These are phyloP conservation scores for Vaccinium vitisidaea DNA, from an alignment of 148 eudicot species.

Conservation along the genomic window DNA sequence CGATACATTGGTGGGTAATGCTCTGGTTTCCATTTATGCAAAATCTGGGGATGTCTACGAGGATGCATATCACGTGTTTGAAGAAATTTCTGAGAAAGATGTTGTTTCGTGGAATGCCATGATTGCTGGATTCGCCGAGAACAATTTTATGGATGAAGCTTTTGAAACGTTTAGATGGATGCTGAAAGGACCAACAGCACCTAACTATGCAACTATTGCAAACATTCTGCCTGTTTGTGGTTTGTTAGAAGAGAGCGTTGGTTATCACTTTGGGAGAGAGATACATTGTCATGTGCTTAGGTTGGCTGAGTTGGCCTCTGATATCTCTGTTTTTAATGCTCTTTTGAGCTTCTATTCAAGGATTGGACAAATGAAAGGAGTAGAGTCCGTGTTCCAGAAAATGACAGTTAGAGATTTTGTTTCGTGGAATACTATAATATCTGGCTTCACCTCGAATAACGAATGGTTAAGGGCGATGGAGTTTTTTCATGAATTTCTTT, in stretches of 20 bases:
- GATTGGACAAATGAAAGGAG: conserved; percentile 37
- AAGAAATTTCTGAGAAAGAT: conserved; percentile 52
- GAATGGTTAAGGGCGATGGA: conserved; percentile 48
- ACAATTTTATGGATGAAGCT: conserved; percentile 45
- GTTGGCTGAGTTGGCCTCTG: conserved; percentile 36
- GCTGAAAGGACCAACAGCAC: conserved; percentile 39
- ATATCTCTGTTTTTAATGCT: conserved; percentile 49
- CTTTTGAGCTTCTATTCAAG: conserved; percentile 62
- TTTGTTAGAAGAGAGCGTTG: conserved; percentile 31
- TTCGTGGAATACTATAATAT: conserved; percentile 75
- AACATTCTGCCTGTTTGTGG: conserved; percentile 58
- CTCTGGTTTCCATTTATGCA: conserved; percentile 73
- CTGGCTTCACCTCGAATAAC: conserved; percentile 53
- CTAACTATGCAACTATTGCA: conserved; percentile 67
- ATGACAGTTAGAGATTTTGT: conserved; percentile 55
- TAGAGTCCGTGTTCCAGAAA: conserved; percentile 44
- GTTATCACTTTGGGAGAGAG: conserved; percentile 33
- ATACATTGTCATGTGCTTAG: conserved; percentile 45
- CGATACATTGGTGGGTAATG: conserved; percentile 65
- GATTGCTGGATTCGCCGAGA: conserved; percentile 62
- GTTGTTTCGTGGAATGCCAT: conserved; percentile 74
- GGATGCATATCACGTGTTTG: conserved; percentile 50
- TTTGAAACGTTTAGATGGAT: conserved; percentile 46
- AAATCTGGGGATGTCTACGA: conserved; percentile 44
- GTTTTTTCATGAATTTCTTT: conserved; percentile 44